Base-by-base conservation (phyloP, 257 asterid genomes). In the Fraxinus americana region DNA sequence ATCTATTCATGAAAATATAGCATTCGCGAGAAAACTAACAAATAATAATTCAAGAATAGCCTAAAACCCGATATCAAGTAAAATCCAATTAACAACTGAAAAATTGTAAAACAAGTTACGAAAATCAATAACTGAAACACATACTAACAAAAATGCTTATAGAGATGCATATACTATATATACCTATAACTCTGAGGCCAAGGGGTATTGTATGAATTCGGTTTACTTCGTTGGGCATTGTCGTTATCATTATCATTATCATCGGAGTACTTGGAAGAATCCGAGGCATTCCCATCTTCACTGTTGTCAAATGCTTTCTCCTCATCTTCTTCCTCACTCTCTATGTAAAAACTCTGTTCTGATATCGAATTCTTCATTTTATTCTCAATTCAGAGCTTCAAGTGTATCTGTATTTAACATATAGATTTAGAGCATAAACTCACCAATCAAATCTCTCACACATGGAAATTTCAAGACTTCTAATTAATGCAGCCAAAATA, bases 121-220 rank as follows among this genome's bases (percentile, higher is more conserved):
- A 19, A 12, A 45, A 14, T 45, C 54, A 45, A 14, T 14, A 4
- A 45, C 54, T 14, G 17, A 45, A 45, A 45, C 52, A 45, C 19
- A 12, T 10, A 45, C 17, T 1, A 54, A 54, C 61, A 52, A 4
- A 52, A 1, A 52, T 17, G 74, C 78, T 69, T n/a, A 74, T 61
- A 70, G 25, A 75, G 16, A 50, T 45, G 4, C 34, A 38, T 27
- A 10, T 25, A 3, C 29, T 19, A 59, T n/a, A 9, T 36, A 36
- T 77, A 94, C 98, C 98, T 91, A 83, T 92, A 94, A 91, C 98
- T 94, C 72, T 92, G 98, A 87, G 98, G 98, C 98, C 98, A 94
- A 72, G 96, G 78, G 61, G 92, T 83, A 38, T 78, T 85, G 83
- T 87, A 67, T 25, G 69, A 63, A 63, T 10, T 63, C 8, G 35